These are phyloP conservation scores for Persicaria maculosa DNA, from an alignment of 148 eudicot genomes.

Conservation along the genomic window DNA sequence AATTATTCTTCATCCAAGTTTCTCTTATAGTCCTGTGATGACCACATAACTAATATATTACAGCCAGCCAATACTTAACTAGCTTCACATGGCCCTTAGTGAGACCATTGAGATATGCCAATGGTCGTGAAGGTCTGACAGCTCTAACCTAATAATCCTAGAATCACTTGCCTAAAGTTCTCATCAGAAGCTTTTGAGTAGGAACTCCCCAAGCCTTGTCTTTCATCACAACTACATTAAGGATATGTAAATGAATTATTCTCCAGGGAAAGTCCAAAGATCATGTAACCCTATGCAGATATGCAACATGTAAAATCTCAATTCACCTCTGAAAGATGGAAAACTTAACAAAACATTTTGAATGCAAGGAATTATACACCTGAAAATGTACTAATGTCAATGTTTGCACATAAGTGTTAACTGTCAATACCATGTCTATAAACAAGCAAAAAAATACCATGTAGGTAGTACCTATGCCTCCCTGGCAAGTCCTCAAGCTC, in stretches of 20 bases:
- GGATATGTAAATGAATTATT: background rate
- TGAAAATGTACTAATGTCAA: background rate
- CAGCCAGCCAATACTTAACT: too few species aligned
- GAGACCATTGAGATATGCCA: background rate
- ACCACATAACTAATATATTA: background rate
- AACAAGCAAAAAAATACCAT: background rate
- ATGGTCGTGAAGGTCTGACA: background rate
- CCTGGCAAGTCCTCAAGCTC: conserved; percentile 78
- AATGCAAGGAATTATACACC: background rate
- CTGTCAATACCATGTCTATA: background rate
- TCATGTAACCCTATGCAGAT: background rate
- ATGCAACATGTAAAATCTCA: background rate
- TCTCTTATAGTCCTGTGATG: background rate
- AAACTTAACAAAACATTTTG: background rate
- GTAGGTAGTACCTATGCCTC: conserved; percentile 18
- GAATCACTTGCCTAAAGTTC: background rate
- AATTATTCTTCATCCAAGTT: background rate
- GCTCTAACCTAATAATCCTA: background rate
- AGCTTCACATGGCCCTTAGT: too few species aligned
- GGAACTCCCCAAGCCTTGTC: background rate
- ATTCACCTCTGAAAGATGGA: too few species aligned
- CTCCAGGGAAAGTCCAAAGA: background rate
- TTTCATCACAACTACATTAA: background rate
- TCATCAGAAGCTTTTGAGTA: background rate
- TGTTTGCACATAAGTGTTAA: background rate